phyloP scores from a whole-genome alignment of 257 asterid species.

The Primulina eburnea region DNA sequence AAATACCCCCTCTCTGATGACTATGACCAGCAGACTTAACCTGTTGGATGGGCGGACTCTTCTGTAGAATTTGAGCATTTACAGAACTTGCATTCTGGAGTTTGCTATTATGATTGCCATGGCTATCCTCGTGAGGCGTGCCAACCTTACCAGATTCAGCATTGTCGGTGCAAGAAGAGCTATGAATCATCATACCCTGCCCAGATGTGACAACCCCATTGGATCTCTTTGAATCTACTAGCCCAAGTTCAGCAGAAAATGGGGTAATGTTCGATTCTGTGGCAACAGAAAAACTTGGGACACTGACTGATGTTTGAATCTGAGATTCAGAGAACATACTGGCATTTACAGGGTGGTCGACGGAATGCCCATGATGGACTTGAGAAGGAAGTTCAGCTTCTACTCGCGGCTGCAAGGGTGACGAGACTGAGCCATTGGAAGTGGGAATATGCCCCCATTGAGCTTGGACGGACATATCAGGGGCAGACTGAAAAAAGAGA shows the following conservation, averaged over 20 bases:
- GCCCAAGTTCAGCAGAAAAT: slow-evolving; percentile 49
- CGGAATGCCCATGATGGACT: slow-evolving; percentile 44
- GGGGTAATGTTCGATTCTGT: slow-evolving; percentile 40
- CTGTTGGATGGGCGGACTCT: slow-evolving; percentile 45
- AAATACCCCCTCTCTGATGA: slow-evolving; percentile 54
- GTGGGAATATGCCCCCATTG: slow-evolving; percentile 80
- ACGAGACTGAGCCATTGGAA: slow-evolving; percentile 56
- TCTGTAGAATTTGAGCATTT: slow-evolving; percentile 46
- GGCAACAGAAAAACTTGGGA: slow-evolving; percentile 36
- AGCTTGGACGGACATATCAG: slow-evolving; percentile 73
- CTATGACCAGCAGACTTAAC: slow-evolving; percentile 41
- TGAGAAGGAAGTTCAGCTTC: slow-evolving; percentile 56
- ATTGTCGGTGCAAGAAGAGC: slow-evolving; percentile 37
- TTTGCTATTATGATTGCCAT: slow-evolving; percentile 29
- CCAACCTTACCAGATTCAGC: slow-evolving; percentile 42
- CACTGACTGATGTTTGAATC: slow-evolving; percentile 45
- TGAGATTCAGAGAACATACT: slow-evolving; percentile 55
- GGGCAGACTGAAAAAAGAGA: slow-evolving; percentile 51
- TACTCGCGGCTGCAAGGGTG: slow-evolving; percentile 62
- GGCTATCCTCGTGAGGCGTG: slow-evolving; percentile 19
- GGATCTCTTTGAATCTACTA: slow-evolving; percentile 48
- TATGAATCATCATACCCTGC: slow-evolving; percentile 32
- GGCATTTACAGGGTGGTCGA: slow-evolving; percentile 49
- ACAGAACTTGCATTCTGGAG: slow-evolving; percentile 35
- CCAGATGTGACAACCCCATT: slow-evolving; percentile 40